A percentile compares a stretch with the other conserved stretches of the same genome.
These are phyloP conservation scores for Bipolaris oryzae DNA, from an alignment of 2,329 filamentous ascomycete species.

Conservation along the genomic window DNA sequence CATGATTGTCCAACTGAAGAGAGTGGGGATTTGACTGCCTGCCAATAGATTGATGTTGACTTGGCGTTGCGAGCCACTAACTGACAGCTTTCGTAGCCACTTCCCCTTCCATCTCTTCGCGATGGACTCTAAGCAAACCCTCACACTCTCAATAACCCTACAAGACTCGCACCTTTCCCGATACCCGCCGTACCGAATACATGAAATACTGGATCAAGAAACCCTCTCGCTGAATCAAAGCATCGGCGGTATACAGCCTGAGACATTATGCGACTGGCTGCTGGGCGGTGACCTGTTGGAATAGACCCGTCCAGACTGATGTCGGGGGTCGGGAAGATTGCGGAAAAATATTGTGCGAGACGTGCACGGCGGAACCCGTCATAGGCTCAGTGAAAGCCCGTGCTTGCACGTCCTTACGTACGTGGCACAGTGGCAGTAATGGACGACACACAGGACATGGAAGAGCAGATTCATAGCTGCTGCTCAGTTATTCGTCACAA, in stretches of 20 bases:
- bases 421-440: conserved; percentile 27
- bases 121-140: conserved; percentile 13
- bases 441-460: conserved; percentile 23
- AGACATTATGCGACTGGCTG: conserved; percentile 20
- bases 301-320: conserved; percentile 13
- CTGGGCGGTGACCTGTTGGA: conserved; percentile 22
- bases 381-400: conserved; percentile 17
- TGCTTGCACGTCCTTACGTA: conserved; percentile 23
- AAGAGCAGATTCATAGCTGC: conserved; percentile 23
- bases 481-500: conserved; percentile 29
- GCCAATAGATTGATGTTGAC: neutral
- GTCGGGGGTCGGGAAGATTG: conserved; percentile 20
- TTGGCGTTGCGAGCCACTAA: neutral
- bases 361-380: conserved; percentile 20
- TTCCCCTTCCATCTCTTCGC: conserved; percentile 12
- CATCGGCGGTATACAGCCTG: conserved; percentile 26
- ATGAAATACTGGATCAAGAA: conserved; percentile 13
- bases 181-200: conserved; percentile 13
- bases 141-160: conserved; percentile 30
- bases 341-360: conserved; percentile 14
- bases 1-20: too few species aligned
- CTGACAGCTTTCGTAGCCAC: neutral
- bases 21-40: neutral
- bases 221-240: conserved; percentile 19
- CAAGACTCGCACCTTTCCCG: conserved; percentile 21